phyloP scores from a whole-genome alignment of 2,329 filamentous ascomycete species.

The Penicillium griseofulvum region DNA sequence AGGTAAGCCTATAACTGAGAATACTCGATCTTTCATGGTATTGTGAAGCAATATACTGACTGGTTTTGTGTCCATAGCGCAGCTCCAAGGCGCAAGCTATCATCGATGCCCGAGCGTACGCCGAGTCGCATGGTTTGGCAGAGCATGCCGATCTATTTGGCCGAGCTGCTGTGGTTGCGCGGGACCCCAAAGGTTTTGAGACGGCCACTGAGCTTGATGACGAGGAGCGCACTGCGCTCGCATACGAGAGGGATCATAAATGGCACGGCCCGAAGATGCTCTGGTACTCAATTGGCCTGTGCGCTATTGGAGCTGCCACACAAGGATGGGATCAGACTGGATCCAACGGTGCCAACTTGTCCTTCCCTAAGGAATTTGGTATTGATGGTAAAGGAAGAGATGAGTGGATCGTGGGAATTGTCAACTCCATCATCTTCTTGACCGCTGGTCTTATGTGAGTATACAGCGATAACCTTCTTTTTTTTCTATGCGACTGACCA shows the following conservation, averaged over 20 bases:
- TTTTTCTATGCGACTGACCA: conserved; percentile 25
- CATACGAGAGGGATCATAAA: conserved; percentile 46
- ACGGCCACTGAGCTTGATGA: conserved; percentile 39
- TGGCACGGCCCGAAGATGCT: conserved; percentile 48
- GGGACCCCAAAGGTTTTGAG: conserved; percentile 22
- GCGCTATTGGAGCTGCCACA: conserved; percentile 49
- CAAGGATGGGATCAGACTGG: conserved; percentile 56
- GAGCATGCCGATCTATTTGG: conserved; percentile 40
- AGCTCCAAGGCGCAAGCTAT: conserved; percentile 31
- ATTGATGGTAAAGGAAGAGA: conserved; percentile 45
- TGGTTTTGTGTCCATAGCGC: conserved; percentile 23
- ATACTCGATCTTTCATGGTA: not conserved
- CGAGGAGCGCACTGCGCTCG: conserved; percentile 43
- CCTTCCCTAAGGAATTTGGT: conserved; percentile 45
- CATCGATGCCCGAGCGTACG: conserved; percentile 30
- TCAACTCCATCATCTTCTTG: conserved; percentile 57
- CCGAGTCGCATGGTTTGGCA: conserved; percentile 32
- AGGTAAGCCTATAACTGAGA: conserved; percentile 31
- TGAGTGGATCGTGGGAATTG: conserved; percentile 60
- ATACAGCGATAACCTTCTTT: conserved; percentile 46
- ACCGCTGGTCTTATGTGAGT: conserved; percentile 19
- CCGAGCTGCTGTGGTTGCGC: conserved; percentile 38
- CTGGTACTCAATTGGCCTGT: conserved; percentile 50
- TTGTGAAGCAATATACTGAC: not conserved
- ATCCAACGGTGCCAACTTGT: conserved; percentile 53